These are phyloP conservation scores for Pythium brassicae DNA, from an alignment of 352 stramenopile genomes.

Conservation along the genomic window DNA sequence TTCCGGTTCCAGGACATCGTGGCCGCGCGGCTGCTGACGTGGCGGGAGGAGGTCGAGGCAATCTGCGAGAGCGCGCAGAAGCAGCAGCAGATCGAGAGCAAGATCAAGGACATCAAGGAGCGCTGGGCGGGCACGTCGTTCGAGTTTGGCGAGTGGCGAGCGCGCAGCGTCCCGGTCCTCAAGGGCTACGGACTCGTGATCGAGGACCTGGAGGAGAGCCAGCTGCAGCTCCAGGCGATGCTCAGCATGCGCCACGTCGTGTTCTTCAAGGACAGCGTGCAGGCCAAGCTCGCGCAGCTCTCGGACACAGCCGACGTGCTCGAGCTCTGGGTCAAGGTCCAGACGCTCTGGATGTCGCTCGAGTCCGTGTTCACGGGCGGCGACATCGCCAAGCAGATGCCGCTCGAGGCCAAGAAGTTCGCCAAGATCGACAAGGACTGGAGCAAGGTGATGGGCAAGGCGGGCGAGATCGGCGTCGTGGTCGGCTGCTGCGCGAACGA, in stretches of 20 bases:
- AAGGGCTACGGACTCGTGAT: conserved; percentile 80
- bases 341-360: conserved; percentile 88
- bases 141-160: conserved; percentile 86
- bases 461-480: conserved; percentile 72
- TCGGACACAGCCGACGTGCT: conserved; percentile 87
- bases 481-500: conserved; percentile 83
- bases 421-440: conserved; percentile 92
- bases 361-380: conserved; percentile 91
- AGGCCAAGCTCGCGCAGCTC: conserved; percentile 74
- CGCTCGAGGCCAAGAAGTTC: conserved; percentile 90
- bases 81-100: conserved; percentile 86
- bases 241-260: conserved; percentile 86
- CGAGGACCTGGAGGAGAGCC: conserved; percentile 87
- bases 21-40: conserved; percentile 67
- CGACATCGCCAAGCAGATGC: conserved; percentile 93
- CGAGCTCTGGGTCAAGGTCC: conserved; percentile 89
- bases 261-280: conserved; percentile 84
- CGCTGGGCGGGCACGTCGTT: conserved; percentile 71
- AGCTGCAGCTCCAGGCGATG: conserved; percentile 86
- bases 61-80: conserved; percentile 90
- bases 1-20: conserved; percentile 82
- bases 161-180: conserved; percentile 60
- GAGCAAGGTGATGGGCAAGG: conserved; percentile 87
- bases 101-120: conserved; percentile 86
- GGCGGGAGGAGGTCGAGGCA: conserved; percentile 81